phyloP scores from a whole-genome alignment of 306 rosid genomes.

The Quercus alba region DNA sequence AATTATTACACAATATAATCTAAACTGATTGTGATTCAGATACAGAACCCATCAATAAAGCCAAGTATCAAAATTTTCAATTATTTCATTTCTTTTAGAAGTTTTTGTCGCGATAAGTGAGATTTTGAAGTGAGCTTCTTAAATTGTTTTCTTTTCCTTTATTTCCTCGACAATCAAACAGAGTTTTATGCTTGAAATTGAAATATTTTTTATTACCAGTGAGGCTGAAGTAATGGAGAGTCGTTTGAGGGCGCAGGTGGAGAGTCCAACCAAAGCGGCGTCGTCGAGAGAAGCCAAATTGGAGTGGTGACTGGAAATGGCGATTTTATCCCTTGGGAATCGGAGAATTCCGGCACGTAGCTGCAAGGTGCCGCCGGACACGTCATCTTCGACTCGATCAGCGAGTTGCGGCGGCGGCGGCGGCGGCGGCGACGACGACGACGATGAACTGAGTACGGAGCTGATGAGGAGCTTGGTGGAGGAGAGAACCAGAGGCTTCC shows the following conservation, averaged over 20 bases:
- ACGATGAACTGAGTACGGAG: constrained; percentile 42
- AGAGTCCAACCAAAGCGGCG: constrained; percentile 65
- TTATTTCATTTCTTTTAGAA: neutral
- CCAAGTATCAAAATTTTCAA: neutral
- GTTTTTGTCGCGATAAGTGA: neutral
- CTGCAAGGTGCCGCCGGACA: constrained; percentile 14
- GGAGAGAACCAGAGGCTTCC: constrained; percentile 74
- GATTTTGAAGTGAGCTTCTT: neutral
- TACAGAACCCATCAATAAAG: neutral
- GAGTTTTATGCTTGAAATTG: neutral
- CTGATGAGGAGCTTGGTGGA: constrained; percentile 57
- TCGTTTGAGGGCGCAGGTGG: constrained; percentile 57
- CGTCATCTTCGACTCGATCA: constrained; percentile 14
- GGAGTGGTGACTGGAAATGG: constrained; percentile 4
- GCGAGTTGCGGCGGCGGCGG: constrained; percentile 3
- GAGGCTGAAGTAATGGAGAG: constrained; percentile 71
- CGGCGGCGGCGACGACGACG: neutral
- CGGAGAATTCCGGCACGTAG: constrained; percentile 69
- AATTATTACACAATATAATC: neutral
- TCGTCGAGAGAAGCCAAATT: constrained; percentile 49
- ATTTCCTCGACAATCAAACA: constrained; percentile 1
- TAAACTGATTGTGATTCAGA: neutral
- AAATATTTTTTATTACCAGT: constrained; percentile 26
- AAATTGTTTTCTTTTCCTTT: neutral
- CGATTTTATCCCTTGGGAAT: constrained; percentile 20